These are phyloP conservation scores for Sinapis alba DNA, from an alignment of 441 rosid genomes.

Conservation along the genomic window DNA sequence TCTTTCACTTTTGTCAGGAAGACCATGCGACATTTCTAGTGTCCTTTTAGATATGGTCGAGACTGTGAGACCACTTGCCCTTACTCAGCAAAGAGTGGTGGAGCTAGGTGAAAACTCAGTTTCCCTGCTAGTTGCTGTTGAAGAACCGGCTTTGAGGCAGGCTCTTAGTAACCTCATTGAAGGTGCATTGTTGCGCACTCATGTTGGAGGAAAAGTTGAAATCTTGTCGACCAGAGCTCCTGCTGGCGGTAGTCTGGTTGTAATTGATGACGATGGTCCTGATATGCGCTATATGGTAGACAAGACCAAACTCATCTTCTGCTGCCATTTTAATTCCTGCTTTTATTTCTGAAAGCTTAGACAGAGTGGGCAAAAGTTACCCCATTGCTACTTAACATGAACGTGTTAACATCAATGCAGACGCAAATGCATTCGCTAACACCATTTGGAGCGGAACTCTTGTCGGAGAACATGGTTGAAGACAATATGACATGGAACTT, in stretches of 20 bases:
- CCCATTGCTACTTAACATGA: conserved; percentile 3
- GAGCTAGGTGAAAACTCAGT: conserved; percentile 57
- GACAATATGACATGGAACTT: conserved; percentile 99
- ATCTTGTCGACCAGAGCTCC: conserved; percentile 74
- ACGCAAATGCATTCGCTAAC: conserved; percentile 81
- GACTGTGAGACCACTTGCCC: conserved; percentile 75
- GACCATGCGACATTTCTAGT: conserved; percentile 82
- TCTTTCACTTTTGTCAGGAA: conserved; percentile 75
- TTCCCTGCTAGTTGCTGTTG: conserved; percentile 72
- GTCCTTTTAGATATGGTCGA: conserved; percentile 74
- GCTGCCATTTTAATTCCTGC: not conserved
- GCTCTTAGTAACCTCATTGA: conserved; percentile 91
- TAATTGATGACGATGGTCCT: conserved; percentile 91
- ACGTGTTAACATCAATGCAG: conserved; percentile 48
- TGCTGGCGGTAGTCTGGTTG: conserved; percentile 75
- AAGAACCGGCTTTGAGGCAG: conserved; percentile 83
- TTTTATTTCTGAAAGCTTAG: not conserved
- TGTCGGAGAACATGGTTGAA: conserved; percentile 72
- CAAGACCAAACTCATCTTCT: conserved; percentile 1
- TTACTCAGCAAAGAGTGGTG: conserved; percentile 66
- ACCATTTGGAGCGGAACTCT: conserved; percentile 82
- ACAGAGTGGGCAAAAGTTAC: not conserved
- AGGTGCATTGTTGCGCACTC: conserved; percentile 89
- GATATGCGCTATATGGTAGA: conserved; percentile 93
- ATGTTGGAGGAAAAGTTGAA: conserved; percentile 78